These are phyloP conservation scores for Hyaloperonospora brassicae DNA, from an alignment of 352 stramenopile species.

Conservation along the genomic window DNA sequence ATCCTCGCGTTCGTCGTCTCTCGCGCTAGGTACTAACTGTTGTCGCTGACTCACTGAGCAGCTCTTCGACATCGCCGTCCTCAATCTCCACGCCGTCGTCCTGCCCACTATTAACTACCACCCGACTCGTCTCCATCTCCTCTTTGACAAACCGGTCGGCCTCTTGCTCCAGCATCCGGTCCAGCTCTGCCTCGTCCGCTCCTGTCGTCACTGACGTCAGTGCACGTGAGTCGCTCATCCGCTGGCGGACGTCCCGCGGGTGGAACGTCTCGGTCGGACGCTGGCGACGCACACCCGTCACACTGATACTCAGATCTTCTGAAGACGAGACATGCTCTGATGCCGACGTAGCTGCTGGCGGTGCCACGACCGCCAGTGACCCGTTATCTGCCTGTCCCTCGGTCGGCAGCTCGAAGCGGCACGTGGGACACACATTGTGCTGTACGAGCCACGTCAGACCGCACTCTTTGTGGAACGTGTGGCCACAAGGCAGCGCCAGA, in stretches of 20 bases:
- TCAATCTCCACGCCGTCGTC: conserved; percentile 41
- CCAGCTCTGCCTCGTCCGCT: conserved; percentile 34
- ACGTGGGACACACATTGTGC: conserved; percentile 77
- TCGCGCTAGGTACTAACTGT: too few relatives aligned
- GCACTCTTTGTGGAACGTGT: conserved; percentile 76
- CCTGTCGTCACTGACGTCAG: neutral
- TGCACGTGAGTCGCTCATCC: conserved; percentile 24
- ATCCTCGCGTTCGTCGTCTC: too few relatives aligned
- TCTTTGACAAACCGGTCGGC: conserved; percentile 49
- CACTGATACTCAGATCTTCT: conserved; percentile 19
- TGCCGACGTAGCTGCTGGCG: conserved; percentile 3
- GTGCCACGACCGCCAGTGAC: conserved; percentile 1
- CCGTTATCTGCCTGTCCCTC: conserved; percentile 10
- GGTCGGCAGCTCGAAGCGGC: conserved; percentile 53
- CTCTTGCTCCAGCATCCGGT: conserved; percentile 57
- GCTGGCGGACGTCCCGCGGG: conserved; percentile 48
- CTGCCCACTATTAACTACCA: conserved; percentile 16
- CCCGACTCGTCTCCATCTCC: conserved; percentile 16
- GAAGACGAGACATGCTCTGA: conserved; percentile 18
- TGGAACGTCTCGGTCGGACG: conserved; percentile 20
- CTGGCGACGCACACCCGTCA: conserved; percentile 35
- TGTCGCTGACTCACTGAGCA: conserved; percentile 32
- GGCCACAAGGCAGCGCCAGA: conserved; percentile 59
- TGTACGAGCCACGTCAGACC: conserved; percentile 65
- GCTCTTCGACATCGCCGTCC: conserved; percentile 55